Percentiles rank a stretch among this genome's conserved stretches.
Evolutionary conservation across 257 asterid species (phyloP).

Genomic region (Eustoma russellianum): DNA sequence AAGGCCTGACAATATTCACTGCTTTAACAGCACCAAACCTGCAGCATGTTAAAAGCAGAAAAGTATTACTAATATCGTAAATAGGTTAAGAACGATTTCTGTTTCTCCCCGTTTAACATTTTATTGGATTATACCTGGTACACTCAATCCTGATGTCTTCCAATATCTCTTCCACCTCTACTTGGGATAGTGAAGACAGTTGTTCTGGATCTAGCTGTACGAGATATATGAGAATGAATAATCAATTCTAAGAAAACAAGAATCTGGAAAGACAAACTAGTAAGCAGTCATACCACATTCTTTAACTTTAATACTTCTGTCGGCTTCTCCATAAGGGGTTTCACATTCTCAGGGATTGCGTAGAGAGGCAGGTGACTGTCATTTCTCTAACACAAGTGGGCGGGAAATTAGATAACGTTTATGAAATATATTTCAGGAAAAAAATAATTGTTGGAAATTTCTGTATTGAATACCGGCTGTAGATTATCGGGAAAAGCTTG

Average conservation of each 20-base stretch:
- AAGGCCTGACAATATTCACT: conserved; percentile 43
- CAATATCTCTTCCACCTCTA: conserved; percentile 59
- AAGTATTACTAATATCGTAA: conserved; percentile 1
- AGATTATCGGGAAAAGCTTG: conserved; percentile 51
- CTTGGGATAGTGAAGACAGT: conserved; percentile 37
- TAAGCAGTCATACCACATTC: conserved; percentile 50
- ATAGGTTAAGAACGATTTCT: not conserved
- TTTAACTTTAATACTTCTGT: conserved; percentile 61
- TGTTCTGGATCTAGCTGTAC: conserved; percentile 57
- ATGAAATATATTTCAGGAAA: not conserved
- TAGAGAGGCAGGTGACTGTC: conserved; percentile 44
- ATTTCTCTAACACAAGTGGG: conserved; percentile 36
- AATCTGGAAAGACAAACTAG: not conserved
- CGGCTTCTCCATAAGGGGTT: conserved; percentile 70
- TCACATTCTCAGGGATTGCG: conserved; percentile 72
- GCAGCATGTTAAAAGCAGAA: conserved; percentile 13
- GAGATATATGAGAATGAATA: conserved; percentile 2
- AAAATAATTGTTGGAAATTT: conserved; percentile 3
- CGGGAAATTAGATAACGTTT: not conserved
- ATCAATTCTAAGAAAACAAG: not conserved
- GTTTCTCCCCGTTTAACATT: no score
- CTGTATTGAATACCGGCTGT: conserved; percentile 25
- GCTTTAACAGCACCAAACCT: conserved; percentile 89
- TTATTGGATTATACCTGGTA: conserved; percentile 43
- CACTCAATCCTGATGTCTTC: conserved; percentile 88